These are phyloP conservation scores for Exophiala phaeomuriformis DNA, from an alignment of 2,329 filamentous ascomycete species.

Conservation along the genomic window DNA sequence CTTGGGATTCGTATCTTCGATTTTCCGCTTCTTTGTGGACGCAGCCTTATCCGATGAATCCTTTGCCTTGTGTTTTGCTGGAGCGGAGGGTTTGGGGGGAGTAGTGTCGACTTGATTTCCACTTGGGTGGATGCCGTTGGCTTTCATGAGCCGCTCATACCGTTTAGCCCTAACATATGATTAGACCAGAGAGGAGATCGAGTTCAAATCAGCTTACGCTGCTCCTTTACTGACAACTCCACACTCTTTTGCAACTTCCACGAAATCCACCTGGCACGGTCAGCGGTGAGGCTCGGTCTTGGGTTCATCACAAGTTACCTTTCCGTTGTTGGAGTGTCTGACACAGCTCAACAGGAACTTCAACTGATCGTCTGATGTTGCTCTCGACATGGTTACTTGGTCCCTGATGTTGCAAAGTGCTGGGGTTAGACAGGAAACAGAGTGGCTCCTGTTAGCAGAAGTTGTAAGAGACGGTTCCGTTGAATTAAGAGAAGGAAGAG, in stretches of 20 bases:
- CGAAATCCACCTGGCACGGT: slow-evolving; percentile 54
- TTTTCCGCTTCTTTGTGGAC: slow-evolving; percentile 10
- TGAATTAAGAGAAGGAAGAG: not conserved
- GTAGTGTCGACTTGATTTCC: slow-evolving; percentile 4
- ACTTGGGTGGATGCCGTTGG: slow-evolving; percentile 43
- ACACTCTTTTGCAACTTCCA: slow-evolving; percentile 56
- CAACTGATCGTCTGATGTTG: slow-evolving; percentile 52
- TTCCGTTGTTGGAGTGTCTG: slow-evolving; percentile 52
- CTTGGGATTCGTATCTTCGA: not conserved
- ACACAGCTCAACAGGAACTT: slow-evolving; percentile 62
- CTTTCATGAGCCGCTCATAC: slow-evolving; percentile 60
- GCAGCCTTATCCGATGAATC: not conserved
- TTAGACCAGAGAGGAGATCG: not conserved
- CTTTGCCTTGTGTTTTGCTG: slow-evolving; percentile 6
- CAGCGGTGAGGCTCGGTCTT: not conserved
- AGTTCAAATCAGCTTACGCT: slow-evolving; percentile 50
- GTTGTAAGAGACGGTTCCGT: not conserved
- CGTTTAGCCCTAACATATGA: slow-evolving; percentile 52
- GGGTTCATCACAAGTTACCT: slow-evolving; percentile 39
- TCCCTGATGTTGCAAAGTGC: too few species aligned
- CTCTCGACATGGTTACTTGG: slow-evolving; percentile 40
- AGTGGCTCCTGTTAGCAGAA: too few species aligned
- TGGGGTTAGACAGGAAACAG: too few species aligned
- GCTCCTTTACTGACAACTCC: slow-evolving; percentile 59
- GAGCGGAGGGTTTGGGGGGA: not conserved